Evolutionary conservation across 352 stramenopile genomes (phyloP), one percentile per base, ranked within the genome.

Genomic region (Aphanomyces astaci): DNA sequence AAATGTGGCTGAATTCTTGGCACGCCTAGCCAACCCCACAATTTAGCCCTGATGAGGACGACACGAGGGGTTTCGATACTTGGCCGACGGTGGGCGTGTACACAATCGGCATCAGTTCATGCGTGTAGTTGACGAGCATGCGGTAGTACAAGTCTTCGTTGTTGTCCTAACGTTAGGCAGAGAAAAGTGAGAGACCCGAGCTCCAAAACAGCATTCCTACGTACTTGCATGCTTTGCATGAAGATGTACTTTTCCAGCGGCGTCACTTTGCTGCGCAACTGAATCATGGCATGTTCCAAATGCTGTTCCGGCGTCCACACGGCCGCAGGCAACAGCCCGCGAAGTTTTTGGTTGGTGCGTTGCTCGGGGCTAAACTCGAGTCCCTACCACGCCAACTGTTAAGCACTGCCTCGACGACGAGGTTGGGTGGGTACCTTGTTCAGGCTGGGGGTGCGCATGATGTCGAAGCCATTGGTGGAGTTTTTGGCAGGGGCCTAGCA

Each of bases 171-270:
- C 28, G 31, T 40, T 11, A 46, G 28, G 17, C 15, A 27, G 24
- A 46, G 28, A 13, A 32, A 66, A 22, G 30, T n/a, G 1, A 59
- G 25, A 19, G 30, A 10, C 22, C 7, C 45, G 19, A 10, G 45
- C 13, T 24, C 9, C 9, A 53, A 53, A 24, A 64, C 36, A 45
- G 7, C 54, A 48, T 46, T 19, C 13, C 19, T 36, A 48, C 54
- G 11, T 54, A 78, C 72, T 73, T 95, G 84, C 77, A 96, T 88
- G 63, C 72, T 77, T 70, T 93, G 88, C 75, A 98, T 78, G 75
- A 96, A 96, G 28, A 96, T 78, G 80, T 98, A 95, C 81, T 98
- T 98, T 45, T 90, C 81, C 46, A 98, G 90, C 57, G 87, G 84
- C 25, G 80, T 93, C 27, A 76, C 63, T 73, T 95, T 92, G 52